Evolutionary conservation across 2,329 filamentous ascomycete genomes (phyloP).

Genomic region (Ceratocystis papillata): DNA sequence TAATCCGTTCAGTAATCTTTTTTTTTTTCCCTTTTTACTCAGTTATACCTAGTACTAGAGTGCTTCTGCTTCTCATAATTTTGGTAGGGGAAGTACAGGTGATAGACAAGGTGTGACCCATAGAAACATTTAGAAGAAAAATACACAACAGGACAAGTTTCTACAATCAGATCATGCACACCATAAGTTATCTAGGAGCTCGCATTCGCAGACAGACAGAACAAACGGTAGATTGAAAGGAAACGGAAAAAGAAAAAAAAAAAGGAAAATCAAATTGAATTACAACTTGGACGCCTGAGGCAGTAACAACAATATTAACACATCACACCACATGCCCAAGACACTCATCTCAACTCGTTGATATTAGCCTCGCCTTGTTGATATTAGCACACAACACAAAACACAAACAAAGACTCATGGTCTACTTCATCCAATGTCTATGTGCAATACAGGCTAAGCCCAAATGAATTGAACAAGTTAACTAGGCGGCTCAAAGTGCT

Average conservation of each 20-base stretch:
- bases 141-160: neutral
- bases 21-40: neutral
- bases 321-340: neutral
- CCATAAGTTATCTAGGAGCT: no score
- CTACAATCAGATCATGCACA: no score
- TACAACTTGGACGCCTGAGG: neutral
- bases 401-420: neutral
- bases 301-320: neutral
- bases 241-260: neutral
- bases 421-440: neutral
- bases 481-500: neutral
- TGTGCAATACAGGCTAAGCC: neutral
- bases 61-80: neutral
- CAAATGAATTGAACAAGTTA: neutral
- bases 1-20: neutral
- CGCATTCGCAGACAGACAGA: no score
- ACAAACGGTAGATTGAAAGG: no score
- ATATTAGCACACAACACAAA: neutral
- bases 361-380: neutral
- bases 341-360: neutral
- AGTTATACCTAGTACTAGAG: neutral
- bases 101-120: neutral
- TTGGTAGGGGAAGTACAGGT: neutral
- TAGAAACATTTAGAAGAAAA: neutral
- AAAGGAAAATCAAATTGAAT: constrained; percentile 1